phyloP scores from a whole-genome alignment of 2,329 filamentous ascomycete genomes.

The Emergomyces orientalis region DNA sequence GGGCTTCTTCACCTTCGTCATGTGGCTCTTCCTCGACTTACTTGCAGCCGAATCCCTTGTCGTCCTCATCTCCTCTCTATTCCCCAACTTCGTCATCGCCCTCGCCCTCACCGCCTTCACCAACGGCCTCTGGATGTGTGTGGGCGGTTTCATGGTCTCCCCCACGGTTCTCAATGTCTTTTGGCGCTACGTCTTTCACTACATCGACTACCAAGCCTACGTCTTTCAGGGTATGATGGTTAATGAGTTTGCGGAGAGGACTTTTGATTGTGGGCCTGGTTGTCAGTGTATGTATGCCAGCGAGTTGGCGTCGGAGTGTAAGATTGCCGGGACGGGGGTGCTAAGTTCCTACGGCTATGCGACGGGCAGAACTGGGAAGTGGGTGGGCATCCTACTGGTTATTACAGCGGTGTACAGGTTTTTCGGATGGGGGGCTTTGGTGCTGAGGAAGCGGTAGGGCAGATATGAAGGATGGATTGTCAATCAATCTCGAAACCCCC shows the following conservation, averaged over 20 bases:
- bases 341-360: constrained; percentile 61
- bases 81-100: constrained; percentile 70
- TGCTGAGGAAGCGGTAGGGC: not conserved
- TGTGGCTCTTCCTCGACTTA: constrained; percentile 80
- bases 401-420: constrained; percentile 67
- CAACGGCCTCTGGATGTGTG: constrained; percentile 84
- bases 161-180: constrained; percentile 67
- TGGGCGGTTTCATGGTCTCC: constrained; percentile 71
- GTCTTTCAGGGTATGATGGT: constrained; percentile 93
- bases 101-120: constrained; percentile 74
- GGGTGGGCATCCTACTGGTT: constrained; percentile 66
- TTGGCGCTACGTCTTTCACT: constrained; percentile 80
- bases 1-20: constrained; percentile 67
- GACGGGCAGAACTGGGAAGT: constrained; percentile 53
- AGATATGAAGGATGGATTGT: not conserved
- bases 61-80: constrained; percentile 61
- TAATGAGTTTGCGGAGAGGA: constrained; percentile 64
- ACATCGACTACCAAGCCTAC: constrained; percentile 78
- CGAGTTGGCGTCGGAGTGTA: constrained; percentile 52
- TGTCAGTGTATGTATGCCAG: constrained; percentile 66
- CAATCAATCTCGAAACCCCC: not conserved
- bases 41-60: constrained; percentile 75
- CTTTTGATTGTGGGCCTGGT: constrained; percentile 50
- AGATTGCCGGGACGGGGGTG: constrained; percentile 62
- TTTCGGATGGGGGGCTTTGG: constrained; percentile 49